Conservation (phyloP, 495 filamentous ascomycete species). For the Penicillium macrosclerotiorum region DNA sequence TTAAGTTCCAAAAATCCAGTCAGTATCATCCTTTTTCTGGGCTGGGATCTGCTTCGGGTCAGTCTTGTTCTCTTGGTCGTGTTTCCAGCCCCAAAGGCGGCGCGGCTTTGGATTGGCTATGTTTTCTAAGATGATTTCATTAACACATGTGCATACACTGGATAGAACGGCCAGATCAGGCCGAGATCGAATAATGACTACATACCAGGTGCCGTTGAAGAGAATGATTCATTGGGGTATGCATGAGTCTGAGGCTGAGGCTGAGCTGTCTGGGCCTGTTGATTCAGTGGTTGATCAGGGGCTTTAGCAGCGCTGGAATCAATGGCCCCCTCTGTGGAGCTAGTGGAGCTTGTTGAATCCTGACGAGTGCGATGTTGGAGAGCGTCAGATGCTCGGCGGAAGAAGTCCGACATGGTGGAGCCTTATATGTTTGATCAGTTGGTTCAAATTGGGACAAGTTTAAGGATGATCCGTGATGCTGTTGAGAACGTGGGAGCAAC, state of each 20-base stretch:
- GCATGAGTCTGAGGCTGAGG: conserved; percentile 6
- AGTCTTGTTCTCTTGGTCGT: neutral
- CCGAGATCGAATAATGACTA: no score
- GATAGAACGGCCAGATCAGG: no score
- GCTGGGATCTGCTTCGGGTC: conserved; percentile 6
- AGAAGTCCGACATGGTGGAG: conserved; percentile 8
- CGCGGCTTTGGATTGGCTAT: conserved; percentile 3
- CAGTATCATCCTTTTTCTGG: conserved; percentile 4
- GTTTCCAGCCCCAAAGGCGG: conserved; percentile 9
- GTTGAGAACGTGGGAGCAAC: no score
- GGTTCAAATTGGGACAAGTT: no score
- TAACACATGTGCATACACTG: neutral
- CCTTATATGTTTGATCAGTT: neutral
- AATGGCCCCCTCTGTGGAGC: neutral
- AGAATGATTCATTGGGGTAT: neutral
- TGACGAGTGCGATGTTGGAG: conserved; percentile 8
- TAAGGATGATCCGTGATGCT: no score
- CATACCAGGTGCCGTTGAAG: conserved; percentile 7
- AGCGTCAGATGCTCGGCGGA: conserved; percentile 11
- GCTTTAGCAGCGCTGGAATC: conserved; percentile 1
- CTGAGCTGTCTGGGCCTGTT: conserved; percentile 4
- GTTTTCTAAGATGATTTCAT: neutral
- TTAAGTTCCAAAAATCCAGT: conserved; percentile 10
- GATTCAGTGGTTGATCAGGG: conserved; percentile 1
- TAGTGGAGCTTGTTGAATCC: conserved; percentile 1